Evolutionary conservation across 1,139 yeast species (phyloP).

Genomic region (Nakaseomyces delphensis): DNA sequence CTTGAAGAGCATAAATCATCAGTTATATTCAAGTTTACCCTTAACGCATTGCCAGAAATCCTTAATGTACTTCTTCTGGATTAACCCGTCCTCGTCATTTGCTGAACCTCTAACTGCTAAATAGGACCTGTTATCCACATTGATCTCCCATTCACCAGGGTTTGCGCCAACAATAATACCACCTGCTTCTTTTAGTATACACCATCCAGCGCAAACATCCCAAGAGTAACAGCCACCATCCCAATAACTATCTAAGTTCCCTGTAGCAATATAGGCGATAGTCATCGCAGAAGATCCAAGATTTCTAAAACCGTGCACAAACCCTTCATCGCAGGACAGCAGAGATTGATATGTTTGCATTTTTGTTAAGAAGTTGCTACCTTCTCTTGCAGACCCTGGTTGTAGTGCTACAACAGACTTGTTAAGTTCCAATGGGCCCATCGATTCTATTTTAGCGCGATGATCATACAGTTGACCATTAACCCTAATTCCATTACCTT

Average conservation of each 20-base stretch:
- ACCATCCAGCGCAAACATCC: constrained; percentile 63
- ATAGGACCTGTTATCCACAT: constrained; percentile 43
- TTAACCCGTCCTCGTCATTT: constrained; percentile 21
- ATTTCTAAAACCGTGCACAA: constrained; percentile 50
- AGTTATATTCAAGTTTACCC: constrained; percentile 37
- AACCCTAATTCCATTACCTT: constrained; percentile 44
- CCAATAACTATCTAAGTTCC: constrained; percentile 51
- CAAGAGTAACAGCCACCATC: constrained; percentile 57
- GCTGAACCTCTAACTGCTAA: constrained; percentile 46
- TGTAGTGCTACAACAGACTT: constrained; percentile 50
- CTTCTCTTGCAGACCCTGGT: constrained; percentile 51
- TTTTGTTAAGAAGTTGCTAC: constrained; percentile 41
- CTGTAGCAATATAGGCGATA: constrained; percentile 46
- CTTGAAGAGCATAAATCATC: constrained; percentile 1
- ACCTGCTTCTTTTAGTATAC: constrained; percentile 49
- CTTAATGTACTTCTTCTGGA: constrained; percentile 38
- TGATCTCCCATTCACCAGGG: constrained; percentile 39
- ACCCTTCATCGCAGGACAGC: constrained; percentile 40
- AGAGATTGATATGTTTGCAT: constrained; percentile 40
- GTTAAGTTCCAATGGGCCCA: constrained; percentile 37
- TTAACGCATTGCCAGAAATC: constrained; percentile 43
- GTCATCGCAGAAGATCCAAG: constrained; percentile 57
- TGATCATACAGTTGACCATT: constrained; percentile 39
- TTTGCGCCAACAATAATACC: constrained; percentile 48
- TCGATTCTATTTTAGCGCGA: constrained; percentile 19